Percentiles rank a stretch among this genome's conserved stretches.
phyloP scores from a whole-genome alignment of 345 rosid genomes.

The Populus nigra region DNA sequence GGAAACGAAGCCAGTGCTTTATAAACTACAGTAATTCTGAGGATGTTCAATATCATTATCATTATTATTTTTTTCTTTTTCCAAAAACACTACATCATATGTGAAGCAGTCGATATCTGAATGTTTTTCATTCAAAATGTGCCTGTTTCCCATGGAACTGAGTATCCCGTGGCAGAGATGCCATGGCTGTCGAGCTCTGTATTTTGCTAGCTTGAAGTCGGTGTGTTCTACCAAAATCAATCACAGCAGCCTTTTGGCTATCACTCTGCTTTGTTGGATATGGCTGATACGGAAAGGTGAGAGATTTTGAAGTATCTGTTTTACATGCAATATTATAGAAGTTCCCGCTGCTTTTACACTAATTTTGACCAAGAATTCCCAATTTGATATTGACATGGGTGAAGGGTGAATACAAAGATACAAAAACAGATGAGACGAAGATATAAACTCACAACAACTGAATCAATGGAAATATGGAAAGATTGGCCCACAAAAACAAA shows the following conservation, averaged over 20 bases:
- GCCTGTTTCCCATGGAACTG: too few relatives aligned
- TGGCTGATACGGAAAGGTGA: neutral
- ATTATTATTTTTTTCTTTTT: too few relatives aligned
- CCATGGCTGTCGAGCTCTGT: too few relatives aligned
- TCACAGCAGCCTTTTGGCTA: neutral
- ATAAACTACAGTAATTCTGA: too few relatives aligned
- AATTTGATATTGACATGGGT: neutral
- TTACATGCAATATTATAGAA: neutral
- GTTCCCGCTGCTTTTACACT: neutral
- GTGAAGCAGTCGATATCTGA: too few relatives aligned
- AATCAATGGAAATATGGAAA: conserved; percentile 8
- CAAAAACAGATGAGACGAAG: neutral
- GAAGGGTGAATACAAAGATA: neutral
- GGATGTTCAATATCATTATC: too few relatives aligned
- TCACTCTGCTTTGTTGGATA: neutral
- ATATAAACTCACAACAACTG: neutral
- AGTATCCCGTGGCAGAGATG: too few relatives aligned
- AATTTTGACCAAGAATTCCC: neutral
- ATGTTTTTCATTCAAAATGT: too few relatives aligned
- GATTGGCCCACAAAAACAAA: conserved; percentile 11
- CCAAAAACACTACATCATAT: too few relatives aligned
- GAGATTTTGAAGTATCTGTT: neutral
- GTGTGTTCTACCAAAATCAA: too few relatives aligned
- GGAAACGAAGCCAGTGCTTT: too few relatives aligned
- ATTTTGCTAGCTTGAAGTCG: too few relatives aligned